A percentile compares a stretch with the other conserved stretches of the same genome.
Evolutionary conservation across 2,329 filamentous ascomycete species (phyloP).

Genomic region (Microcyclospora pomicola): DNA sequence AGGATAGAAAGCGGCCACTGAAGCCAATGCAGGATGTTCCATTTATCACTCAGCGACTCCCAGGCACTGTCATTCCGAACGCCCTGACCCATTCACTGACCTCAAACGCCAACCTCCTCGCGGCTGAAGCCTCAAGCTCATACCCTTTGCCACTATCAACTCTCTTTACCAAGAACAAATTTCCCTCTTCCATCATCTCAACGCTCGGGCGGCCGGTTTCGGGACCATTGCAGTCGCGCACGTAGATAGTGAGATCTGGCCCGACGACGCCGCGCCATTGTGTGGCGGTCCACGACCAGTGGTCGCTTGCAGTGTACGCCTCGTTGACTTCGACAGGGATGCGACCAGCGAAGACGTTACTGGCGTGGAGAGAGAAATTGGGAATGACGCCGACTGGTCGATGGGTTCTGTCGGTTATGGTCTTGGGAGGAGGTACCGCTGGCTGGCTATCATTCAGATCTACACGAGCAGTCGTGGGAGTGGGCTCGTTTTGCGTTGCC

Average conservation of each 20-base stretch:
- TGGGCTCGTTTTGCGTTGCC: background rate
- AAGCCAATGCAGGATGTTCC: background rate
- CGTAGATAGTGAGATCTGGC: conserved; percentile 64
- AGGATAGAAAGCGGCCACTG: background rate
- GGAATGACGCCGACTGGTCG: conserved; percentile 64
- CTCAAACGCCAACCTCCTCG: conserved; percentile 71
- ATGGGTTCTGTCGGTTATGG: conserved; percentile 5
- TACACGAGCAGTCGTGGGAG: too few species aligned
- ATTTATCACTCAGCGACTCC: conserved; percentile 2
- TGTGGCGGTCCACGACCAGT: conserved; percentile 96
- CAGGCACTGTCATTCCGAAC: conserved; percentile 12
- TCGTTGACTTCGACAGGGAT: conserved; percentile 55
- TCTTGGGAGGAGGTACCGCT: conserved; percentile 1
- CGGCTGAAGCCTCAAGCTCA: conserved; percentile 34
- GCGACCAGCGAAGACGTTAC: conserved; percentile 58
- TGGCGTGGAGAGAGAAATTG: conserved; percentile 65
- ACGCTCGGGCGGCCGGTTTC: conserved; percentile 17
- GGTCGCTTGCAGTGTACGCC: conserved; percentile 66
- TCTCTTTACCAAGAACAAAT: conserved; percentile 27
- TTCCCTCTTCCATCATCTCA: conserved; percentile 30
- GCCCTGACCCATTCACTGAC: conserved; percentile 62
- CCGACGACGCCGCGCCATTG: conserved; percentile 79
- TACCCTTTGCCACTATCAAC: conserved; percentile 13
- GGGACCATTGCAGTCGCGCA: conserved; percentile 27
- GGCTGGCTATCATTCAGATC: background rate